Conservation (phyloP, 192 early-diverging fungal species). For the Geranomyces michiganensis region DNA sequence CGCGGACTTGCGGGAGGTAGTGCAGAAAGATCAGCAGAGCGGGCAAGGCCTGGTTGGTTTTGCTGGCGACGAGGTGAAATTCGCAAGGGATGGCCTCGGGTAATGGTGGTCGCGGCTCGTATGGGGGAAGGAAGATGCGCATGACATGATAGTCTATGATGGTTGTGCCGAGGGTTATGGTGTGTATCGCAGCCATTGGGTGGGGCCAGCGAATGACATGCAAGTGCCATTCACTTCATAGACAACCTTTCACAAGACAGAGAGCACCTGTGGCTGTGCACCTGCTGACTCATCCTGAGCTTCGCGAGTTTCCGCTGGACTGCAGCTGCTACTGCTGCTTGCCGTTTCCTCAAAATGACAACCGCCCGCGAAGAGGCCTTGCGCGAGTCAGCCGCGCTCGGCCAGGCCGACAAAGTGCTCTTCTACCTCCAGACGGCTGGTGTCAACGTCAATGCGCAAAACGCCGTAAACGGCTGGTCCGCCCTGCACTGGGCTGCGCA, state of each 20-base stretch:
- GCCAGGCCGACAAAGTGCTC: constrained; percentile 69
- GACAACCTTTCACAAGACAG: no score
- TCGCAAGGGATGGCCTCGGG: background rate
- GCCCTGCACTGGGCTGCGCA: constrained; percentile 89
- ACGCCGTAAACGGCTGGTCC: constrained; percentile 84
- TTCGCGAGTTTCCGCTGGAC: no score
- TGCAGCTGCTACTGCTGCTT: no score
- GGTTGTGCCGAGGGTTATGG: background rate
- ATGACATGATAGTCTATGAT: constrained; percentile 2
- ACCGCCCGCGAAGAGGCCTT: constrained; percentile 24
- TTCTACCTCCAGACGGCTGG: constrained; percentile 63
- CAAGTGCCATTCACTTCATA: no score
- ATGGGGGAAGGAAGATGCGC: background rate
- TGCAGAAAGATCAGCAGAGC: background rate
- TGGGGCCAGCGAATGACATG: no score
- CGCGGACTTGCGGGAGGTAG: background rate
- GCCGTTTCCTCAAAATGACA: no score
- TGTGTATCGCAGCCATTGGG: background rate
- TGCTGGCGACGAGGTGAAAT: background rate
- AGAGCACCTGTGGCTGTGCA: no score
- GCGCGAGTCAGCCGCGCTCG: constrained; percentile 63
- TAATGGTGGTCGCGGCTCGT: background rate
- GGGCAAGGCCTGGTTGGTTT: background rate
- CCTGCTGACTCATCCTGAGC: no score
- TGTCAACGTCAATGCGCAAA: constrained; percentile 69